Percentiles rank a stretch among this genome's conserved stretches.
These are phyloP conservation scores for Polytrichum formosum DNA, from an alignment of 225 moss, liverwort and hornwort genomes.

Conservation along the genomic window DNA sequence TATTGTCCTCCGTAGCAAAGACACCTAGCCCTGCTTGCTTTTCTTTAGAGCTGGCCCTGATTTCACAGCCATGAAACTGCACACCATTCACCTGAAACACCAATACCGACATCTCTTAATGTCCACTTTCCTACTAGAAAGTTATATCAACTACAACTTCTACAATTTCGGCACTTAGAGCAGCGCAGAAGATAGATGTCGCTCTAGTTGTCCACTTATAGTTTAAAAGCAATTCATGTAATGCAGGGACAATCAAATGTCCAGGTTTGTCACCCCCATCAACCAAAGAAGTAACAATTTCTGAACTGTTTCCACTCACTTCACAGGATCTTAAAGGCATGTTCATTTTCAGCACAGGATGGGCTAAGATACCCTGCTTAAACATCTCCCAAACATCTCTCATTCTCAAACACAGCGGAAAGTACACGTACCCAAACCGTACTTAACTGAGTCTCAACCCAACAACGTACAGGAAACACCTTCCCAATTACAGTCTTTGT, in stretches of 20 bases:
- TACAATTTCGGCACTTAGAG: neutral
- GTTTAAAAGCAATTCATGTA: neutral
- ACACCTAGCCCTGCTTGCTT: constrained; percentile 60
- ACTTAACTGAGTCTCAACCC: no score
- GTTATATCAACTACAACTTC: neutral
- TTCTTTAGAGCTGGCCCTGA: constrained; percentile 42
- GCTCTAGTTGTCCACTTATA: neutral
- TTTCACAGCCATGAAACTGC: constrained; percentile 49
- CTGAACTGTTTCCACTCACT: neutral
- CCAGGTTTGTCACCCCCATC: neutral
- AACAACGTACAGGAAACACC: no score
- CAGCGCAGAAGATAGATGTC: neutral
- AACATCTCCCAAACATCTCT: no score
- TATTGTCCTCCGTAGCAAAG: constrained; percentile 40
- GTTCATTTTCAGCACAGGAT: no score
- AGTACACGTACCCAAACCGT: no score
- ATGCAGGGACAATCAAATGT: neutral
- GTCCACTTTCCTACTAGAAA: neutral
- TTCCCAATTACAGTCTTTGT: no score
- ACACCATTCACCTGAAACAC: constrained; percentile 62
- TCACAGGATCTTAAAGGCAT: no score
- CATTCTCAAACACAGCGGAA: no score
- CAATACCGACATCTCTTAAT: neutral
- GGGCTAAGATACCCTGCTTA: no score
- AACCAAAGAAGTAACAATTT: neutral